phyloP scores from a whole-genome alignment of 2,329 filamentous ascomycete species.

The Xylaria sp. region DNA sequence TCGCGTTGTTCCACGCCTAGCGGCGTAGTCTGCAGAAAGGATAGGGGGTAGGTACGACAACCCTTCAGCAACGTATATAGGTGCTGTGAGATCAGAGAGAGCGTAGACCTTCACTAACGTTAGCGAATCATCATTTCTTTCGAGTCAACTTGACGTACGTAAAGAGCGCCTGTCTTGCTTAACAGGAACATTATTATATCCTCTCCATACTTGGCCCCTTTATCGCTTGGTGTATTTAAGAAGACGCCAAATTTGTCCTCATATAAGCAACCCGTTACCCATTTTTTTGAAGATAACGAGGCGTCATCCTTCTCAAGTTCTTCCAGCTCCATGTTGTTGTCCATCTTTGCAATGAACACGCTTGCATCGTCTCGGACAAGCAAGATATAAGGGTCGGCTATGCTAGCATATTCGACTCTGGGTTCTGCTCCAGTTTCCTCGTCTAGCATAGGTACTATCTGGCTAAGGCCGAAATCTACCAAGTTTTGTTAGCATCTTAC shows the following conservation, averaged over 20 bases:
- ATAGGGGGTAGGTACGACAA: slow-evolving; percentile 81
- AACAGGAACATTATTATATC: slow-evolving; percentile 81
- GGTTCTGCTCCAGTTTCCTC: slow-evolving; percentile 88
- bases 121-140: background rate
- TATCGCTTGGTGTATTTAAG: slow-evolving; percentile 54
- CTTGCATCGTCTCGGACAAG: slow-evolving; percentile 87
- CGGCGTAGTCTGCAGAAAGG: slow-evolving; percentile 76
- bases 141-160: slow-evolving; percentile 64
- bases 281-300: slow-evolving; percentile 70
- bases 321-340: slow-evolving; percentile 85
- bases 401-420: slow-evolving; percentile 81
- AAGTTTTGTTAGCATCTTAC: slow-evolving; percentile 32
- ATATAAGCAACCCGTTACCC: slow-evolving; percentile 87
- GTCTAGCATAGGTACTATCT: slow-evolving; percentile 93
- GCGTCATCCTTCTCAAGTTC: slow-evolving; percentile 75
- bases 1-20: slow-evolving; percentile 75
- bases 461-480: slow-evolving; percentile 84
- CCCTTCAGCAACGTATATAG: slow-evolving; percentile 80
- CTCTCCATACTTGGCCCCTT: slow-evolving; percentile 54
- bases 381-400: slow-evolving; percentile 86
- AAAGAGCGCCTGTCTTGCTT: slow-evolving; percentile 76
- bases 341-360: slow-evolving; percentile 81
- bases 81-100: slow-evolving; percentile 76
- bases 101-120: slow-evolving; percentile 72
- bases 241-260: slow-evolving; percentile 71